Evolutionary conservation across 306 rosid species (phyloP).

Genomic region (Ceratonia siliqua): DNA sequence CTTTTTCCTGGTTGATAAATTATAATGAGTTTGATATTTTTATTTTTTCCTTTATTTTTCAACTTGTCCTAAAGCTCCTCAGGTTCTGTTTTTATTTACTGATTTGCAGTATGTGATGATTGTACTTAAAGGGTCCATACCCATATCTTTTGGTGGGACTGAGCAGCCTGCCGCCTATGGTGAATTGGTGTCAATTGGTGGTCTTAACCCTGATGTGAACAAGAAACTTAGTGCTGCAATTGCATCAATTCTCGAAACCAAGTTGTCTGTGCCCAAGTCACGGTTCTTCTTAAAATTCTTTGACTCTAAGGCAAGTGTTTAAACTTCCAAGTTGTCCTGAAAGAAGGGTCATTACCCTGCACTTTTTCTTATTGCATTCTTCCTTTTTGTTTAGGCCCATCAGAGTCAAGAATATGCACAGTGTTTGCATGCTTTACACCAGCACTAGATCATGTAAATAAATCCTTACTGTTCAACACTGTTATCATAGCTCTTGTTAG

Average conservation of each 20-base stretch:
- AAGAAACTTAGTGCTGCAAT: constrained; percentile 81
- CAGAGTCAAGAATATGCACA: constrained; percentile 89
- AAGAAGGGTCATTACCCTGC: constrained; percentile 45
- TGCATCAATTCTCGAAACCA: constrained; percentile 63
- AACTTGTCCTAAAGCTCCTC: not conserved
- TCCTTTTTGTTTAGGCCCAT: constrained; percentile 86
- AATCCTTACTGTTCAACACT: constrained; percentile 46
- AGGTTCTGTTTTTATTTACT: not conserved
- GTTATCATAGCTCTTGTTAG: constrained; percentile 17
- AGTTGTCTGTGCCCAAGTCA: constrained; percentile 74
- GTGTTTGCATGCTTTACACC: constrained; percentile 98
- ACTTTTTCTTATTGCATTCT: constrained; percentile 60
- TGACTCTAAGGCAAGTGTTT: constrained; percentile 73
- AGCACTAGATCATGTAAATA: constrained; percentile 85
- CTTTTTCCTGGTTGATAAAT: not conserved
- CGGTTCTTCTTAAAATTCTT: constrained; percentile 77
- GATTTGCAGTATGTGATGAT: constrained; percentile 79
- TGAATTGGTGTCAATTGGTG: constrained; percentile 87
- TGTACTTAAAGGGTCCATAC: constrained; percentile 84
- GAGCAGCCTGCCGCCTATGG: constrained; percentile 90
- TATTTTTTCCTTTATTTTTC: not conserved
- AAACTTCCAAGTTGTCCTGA: constrained; percentile 25
- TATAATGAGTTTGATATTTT: not conserved
- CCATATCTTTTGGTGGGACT: constrained; percentile 74
- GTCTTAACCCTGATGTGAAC: constrained; percentile 72